Conservation (phyloP, 768 basidiomycete species). For the Kondoa subrosea region DNA sequence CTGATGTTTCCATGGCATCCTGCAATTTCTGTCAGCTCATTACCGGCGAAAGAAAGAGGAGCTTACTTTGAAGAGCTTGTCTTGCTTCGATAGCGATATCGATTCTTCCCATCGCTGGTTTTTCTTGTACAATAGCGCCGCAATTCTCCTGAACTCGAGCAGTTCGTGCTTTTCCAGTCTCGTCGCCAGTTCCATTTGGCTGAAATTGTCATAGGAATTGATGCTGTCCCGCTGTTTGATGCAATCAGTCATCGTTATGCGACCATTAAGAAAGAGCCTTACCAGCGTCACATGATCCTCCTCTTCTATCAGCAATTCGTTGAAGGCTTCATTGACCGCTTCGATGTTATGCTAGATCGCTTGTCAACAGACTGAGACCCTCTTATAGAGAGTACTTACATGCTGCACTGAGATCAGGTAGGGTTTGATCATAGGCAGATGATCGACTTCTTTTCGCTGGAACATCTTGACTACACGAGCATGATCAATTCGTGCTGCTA, state of each 20-base stretch:
- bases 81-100: constrained; percentile 81
- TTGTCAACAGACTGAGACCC: not conserved
- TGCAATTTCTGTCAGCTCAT: not conserved
- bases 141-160: constrained; percentile 82
- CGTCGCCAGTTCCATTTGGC: constrained; percentile 68
- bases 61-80: constrained; percentile 65
- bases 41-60: not conserved
- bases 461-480: constrained; percentile 89
- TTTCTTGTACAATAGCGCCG: constrained; percentile 97
- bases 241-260: not conserved
- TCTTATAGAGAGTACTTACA: not conserved
- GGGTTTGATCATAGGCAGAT: constrained; percentile 77
- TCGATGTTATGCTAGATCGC: constrained; percentile 58
- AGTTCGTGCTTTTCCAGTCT: constrained; percentile 77
- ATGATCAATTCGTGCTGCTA: constrained; percentile 90
- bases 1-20: constrained; percentile 85
- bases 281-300: constrained; percentile 88
- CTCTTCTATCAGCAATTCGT: constrained; percentile 94
- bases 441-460: constrained; percentile 54
- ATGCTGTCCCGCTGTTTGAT: constrained; percentile 58
- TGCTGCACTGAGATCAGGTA: constrained; percentile 95
- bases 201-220: constrained; percentile 96
- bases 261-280: not conserved
- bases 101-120: constrained; percentile 92
- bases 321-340: constrained; percentile 95